Base-by-base conservation (phyloP, 2,329 filamentous ascomycete genomes). In the Monosporascus cannonballus region DNA sequence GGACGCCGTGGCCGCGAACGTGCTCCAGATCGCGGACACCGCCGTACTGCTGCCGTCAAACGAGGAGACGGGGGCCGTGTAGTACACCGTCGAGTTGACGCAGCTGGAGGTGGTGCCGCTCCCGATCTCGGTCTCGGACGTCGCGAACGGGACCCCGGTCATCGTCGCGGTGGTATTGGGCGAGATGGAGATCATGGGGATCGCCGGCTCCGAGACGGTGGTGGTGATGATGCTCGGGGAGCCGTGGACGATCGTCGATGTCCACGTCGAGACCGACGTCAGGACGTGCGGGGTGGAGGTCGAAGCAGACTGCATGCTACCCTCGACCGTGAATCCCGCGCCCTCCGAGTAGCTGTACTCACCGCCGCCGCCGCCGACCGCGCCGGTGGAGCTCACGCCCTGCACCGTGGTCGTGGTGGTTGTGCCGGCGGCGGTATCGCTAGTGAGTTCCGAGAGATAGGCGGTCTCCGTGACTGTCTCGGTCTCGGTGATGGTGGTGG, bases 401-500 rank as follows among this genome's bases (percentile, higher is more conserved):
- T 8, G n/a, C 8, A 6, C 41, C 7, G n/a, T n/a, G 11, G 20
- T 25, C 14, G 22, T 17, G n/a, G 41, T 22, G 14, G 18, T n/a
- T 9, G n/a, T 6, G 36, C 14, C 7, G 36, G n/a, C 36, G 24
- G 24, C 5, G 36, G n/a, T 41, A 11, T 2, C 38, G 38, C 17
- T 18, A 5, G 38, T 41, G 6, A 9, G 38, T 11, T 41, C 38
- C 6, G 38, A n/a, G 38, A 6, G 38, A 36, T 41, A 41, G 11
- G 42, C 38, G 17, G 48, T 50, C 14, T 36, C 48, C 18, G 51
- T 47, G 7, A 53, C 24, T 6, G 48, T 53, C 34, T 48, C 51
- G 6, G 47, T 50, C 17, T 48, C 14, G 15, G 42, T 11, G 42
- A 30, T 46, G 17, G 38, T 18, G 17, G 17, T 41, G 17, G 38